These are phyloP conservation scores for Melampsora larici-populina DNA, from an alignment of 1,284 basidiomycete genomes.

Conservation along the genomic window DNA sequence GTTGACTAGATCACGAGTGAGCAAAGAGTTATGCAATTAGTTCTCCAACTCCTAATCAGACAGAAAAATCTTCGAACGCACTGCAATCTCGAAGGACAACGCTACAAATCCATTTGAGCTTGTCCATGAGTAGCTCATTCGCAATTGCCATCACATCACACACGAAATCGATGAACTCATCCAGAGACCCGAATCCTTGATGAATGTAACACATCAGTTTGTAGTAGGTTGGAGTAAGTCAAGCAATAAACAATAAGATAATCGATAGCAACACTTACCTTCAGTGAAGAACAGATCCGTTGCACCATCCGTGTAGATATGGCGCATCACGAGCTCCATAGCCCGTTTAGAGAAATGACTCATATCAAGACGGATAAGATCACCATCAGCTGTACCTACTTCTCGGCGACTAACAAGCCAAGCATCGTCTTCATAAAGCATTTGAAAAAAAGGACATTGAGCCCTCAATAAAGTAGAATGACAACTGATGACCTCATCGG, in stretches of 20 bases:
- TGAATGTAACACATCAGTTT: slow-evolving; percentile 11
- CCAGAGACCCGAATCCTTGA: slow-evolving; percentile 66
- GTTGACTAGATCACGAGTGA: slow-evolving; percentile 60
- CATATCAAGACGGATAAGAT: slow-evolving; percentile 65
- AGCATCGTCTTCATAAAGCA: slow-evolving; percentile 77
- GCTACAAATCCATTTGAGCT: slow-evolving; percentile 78
- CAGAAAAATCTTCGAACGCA: slow-evolving; percentile 31
- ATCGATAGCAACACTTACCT: slow-evolving; percentile 57
- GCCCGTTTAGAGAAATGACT: slow-evolving; percentile 70
- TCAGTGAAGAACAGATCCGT: slow-evolving; percentile 66
- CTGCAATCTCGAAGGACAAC: slow-evolving; percentile 62
- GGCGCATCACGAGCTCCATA: slow-evolving; percentile 72
- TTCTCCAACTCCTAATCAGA: background rate
- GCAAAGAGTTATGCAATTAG: background rate
- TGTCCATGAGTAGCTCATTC: slow-evolving; percentile 82
- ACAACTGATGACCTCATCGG: slow-evolving; percentile 63
- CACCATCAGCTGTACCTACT: slow-evolving; percentile 54
- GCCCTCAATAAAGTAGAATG: slow-evolving; percentile 76
- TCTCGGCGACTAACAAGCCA: slow-evolving; percentile 71
- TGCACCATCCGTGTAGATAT: slow-evolving; percentile 74
- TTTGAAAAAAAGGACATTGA: slow-evolving; percentile 77
- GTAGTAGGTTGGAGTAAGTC: slow-evolving; percentile 20
- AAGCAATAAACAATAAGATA: slow-evolving; percentile 23
- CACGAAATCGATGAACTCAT: slow-evolving; percentile 79
- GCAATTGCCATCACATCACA: slow-evolving; percentile 82